Evolutionary conservation across 106 monocot species (phyloP), one percentile per base, ranked within the genome.

Genomic region (Hemerocallis citrina): DNA sequence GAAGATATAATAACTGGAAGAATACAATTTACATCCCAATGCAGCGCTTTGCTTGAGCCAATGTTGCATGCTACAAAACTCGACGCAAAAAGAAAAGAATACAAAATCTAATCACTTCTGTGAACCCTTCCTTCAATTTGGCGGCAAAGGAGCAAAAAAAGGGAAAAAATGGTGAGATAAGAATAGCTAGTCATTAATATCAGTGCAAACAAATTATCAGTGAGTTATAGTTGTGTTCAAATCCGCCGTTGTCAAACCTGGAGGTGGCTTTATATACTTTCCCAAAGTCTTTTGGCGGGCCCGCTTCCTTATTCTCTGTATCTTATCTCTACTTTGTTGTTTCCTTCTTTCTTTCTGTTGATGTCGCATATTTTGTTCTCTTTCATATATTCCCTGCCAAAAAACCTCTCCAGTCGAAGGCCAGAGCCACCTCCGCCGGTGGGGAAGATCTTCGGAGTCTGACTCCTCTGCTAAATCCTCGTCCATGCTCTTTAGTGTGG

Each of bases 381-480:
- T 66, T 23, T 98, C 96, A 45, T 74, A 77, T 5, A 88, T 36
- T 16, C 96, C 96, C 35, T 98, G 91, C 91, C 91, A 98, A 37
- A 82, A 84, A 19, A 98, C 91, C 61, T 98, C 91, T 5, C 96
- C 96, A 6, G 96, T 98, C 0, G 59, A 77, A 0, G 91, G 91
- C 96, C 96, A 98, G 49, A 98, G 68, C 91, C 87, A 75, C 35
- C 59, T 59, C 42, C 77, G 67, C 25, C 76, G 48, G 13, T 41
- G 29, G 0, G 81, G 71, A 23, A 43, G 79, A 35, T 91, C 90
- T 43, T 87, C 89, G 1, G 42, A 55, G 54, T 98, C 96, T 2
- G 35, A 64, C 52, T 91, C 96, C 60, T 98, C 96, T 5, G 96
- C 96, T 31, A 87, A 56, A 48, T 98, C 96, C 61, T 98, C 96